Conservation (phyloP, 208 protist genomes). For the Crithidia brevicula region DNA sequence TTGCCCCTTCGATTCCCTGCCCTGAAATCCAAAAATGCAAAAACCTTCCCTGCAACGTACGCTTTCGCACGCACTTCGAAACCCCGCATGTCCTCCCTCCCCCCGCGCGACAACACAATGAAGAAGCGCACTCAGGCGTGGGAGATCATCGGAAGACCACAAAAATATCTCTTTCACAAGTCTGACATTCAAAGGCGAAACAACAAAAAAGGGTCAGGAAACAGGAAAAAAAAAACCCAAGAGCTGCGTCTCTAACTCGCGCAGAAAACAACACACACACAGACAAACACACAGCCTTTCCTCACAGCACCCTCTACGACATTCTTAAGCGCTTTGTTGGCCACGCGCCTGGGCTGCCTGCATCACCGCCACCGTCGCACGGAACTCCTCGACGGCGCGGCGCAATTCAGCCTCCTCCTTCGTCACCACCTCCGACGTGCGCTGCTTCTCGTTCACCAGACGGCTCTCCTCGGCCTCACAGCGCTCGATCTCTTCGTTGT, state of each 20-base stretch:
- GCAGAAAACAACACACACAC: constrained; percentile 1
- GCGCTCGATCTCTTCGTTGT: constrained; percentile 69
- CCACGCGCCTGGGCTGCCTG: constrained; percentile 36
- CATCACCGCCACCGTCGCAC: constrained; percentile 57
- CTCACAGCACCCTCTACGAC: too few species aligned
- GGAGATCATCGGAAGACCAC: too few species aligned
- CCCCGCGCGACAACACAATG: too few species aligned
- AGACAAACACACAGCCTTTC: background rate
- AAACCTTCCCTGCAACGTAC: too few species aligned
- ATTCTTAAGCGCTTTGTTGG: constrained; percentile 24
- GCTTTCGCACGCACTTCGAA: too few species aligned
- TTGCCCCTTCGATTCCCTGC: too few species aligned
- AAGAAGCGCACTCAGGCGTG: too few species aligned
- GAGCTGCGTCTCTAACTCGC: too few species aligned
- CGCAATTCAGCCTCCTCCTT: constrained; percentile 82
- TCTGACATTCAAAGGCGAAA: background rate
- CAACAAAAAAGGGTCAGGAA: background rate
- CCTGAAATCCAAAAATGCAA: too few species aligned
- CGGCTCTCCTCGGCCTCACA: constrained; percentile 82
- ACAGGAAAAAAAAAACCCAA: background rate
- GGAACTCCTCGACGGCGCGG: constrained; percentile 67
- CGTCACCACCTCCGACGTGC: constrained; percentile 64
- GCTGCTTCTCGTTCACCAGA: constrained; percentile 83
- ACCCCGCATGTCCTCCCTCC: too few species aligned
- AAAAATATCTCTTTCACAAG: too few species aligned